Evolutionary conservation across 768 basidiomycete species (phyloP), one percentile per base, ranked within the genome.

Genomic region (Amanita molliuscula): DNA sequence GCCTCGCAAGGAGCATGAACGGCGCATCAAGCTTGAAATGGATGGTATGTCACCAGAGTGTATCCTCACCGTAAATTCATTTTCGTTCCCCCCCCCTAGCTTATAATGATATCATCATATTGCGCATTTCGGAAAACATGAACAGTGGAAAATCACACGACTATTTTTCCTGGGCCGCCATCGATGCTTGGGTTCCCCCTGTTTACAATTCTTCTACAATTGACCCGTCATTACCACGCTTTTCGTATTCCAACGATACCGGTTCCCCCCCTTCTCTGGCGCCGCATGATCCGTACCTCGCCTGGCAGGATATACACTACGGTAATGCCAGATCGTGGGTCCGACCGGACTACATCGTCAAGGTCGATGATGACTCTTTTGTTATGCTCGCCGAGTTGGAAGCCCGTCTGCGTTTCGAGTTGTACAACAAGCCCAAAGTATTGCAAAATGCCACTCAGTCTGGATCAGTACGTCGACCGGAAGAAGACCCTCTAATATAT

Each of bases 321-420:
- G 68, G 65, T 15, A 62, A 65, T 25, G 67, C 74, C 3, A 67
- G 63, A 37, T 73, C 78, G 6, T 94, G 90, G 88, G 84, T 84
- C 18, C 76, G 87, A 34, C 94, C 92, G 9, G 91, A 96, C 62
- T 97, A 82, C 59, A 81, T 98, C 36, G 80, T 88, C 58, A 98
- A 98, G 67, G 88, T 86, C 1, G 94, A 98, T 62, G 94, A 98
- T 59, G 94, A 98, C 64, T 81, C 90, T 6, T 95, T 98, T 58
- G 78, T 98, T 46, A 93, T 96, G 79, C 76, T 98, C 28, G 88
- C 88, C 2, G 94, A 98, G 63, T 73, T 98, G 15, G 94, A 98
- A 65, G 78, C 88, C n/a, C 78, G 90, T 25, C 68, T 98, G 50
- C 76, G 94, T 41, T 66, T 91, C 15, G 81, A 88, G 53, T 72